Conservation (phyloP, 1,139 yeast species). For the Lodderomyces parapsilosis region DNA sequence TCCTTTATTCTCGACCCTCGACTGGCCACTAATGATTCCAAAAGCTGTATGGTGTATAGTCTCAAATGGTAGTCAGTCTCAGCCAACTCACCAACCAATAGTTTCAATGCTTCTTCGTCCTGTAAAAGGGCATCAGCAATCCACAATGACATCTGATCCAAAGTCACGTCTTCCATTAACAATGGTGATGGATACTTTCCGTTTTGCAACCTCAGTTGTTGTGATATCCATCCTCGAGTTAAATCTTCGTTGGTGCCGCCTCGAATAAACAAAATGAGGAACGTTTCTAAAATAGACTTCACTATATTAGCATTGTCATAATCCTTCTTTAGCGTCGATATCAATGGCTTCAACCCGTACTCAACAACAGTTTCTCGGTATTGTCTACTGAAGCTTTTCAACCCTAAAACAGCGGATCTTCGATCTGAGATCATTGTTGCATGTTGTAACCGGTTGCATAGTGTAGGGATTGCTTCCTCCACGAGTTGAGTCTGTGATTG, state of each 20-base stretch:
- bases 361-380: conserved; percentile 91
- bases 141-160: conserved; percentile 91
- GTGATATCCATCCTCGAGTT: conserved; percentile 70
- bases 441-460: conserved; percentile 84
- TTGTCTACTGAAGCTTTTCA: conserved; percentile 87
- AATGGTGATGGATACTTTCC: conserved; percentile 85
- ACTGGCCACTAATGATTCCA: conserved; percentile 80
- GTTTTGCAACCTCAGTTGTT: conserved; percentile 73
- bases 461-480: conserved; percentile 83
- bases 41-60: conserved; percentile 76
- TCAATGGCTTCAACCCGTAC: conserved; percentile 75
- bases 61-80: conserved; percentile 70
- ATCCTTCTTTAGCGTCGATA: conserved; percentile 67
- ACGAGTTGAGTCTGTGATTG: conserved; percentile 56
- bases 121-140: conserved; percentile 92
- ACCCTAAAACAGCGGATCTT: conserved; percentile 85
- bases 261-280: conserved; percentile 75
- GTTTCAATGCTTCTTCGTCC: conserved; percentile 54
- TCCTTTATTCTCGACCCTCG: conserved; percentile 77
- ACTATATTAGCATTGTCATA: conserved; percentile 67
- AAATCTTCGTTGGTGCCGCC: conserved; percentile 57
- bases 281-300: conserved; percentile 81
- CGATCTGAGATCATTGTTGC: conserved; percentile 83
- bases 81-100: conserved; percentile 55
- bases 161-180: conserved; percentile 53